Conservation (phyloP, 2,329 filamentous ascomycete species). For the Ophiostoma sp. region DNA sequence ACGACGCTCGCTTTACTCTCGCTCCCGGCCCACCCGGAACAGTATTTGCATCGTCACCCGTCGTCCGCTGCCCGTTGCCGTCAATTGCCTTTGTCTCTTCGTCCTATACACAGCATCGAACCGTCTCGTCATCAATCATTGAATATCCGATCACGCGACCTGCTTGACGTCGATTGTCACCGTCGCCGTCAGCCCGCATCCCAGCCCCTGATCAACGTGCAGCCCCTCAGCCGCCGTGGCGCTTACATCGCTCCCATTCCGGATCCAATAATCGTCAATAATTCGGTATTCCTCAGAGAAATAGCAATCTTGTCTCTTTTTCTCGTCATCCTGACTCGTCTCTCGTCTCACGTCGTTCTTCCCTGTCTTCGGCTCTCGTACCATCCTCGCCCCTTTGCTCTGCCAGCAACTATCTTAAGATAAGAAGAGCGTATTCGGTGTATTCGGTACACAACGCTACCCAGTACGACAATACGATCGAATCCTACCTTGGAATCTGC, state of each 20-base stretch:
- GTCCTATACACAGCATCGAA: not conserved
- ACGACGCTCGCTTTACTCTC: not conserved
- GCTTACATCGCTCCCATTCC: not conserved
- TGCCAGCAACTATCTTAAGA: not conserved
- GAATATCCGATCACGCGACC: not conserved
- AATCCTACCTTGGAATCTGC: slow-evolving; percentile 6
- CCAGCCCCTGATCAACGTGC: slow-evolving; percentile 2
- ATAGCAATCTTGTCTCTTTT: not conserved
- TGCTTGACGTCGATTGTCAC: not conserved
- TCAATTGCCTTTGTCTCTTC: not conserved
- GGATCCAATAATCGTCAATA: not conserved
- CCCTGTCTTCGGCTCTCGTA: not conserved
- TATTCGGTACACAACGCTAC: not conserved
- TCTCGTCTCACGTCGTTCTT: too few species aligned
- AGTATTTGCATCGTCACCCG: not conserved
- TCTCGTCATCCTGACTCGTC: not conserved
- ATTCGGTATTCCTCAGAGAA: not conserved
- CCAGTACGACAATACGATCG: slow-evolving; percentile 3
- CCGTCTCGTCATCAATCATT: not conserved
- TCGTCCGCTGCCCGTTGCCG: not conserved
- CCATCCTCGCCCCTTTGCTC: not conserved
- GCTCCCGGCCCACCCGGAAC: not conserved
- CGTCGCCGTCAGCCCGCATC: not conserved
- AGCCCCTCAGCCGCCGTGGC: slow-evolving; percentile 6
- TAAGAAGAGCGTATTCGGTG: not conserved